Conservation (phyloP, 352 stramenopile species). For the Phytophthora sojae region DNA sequence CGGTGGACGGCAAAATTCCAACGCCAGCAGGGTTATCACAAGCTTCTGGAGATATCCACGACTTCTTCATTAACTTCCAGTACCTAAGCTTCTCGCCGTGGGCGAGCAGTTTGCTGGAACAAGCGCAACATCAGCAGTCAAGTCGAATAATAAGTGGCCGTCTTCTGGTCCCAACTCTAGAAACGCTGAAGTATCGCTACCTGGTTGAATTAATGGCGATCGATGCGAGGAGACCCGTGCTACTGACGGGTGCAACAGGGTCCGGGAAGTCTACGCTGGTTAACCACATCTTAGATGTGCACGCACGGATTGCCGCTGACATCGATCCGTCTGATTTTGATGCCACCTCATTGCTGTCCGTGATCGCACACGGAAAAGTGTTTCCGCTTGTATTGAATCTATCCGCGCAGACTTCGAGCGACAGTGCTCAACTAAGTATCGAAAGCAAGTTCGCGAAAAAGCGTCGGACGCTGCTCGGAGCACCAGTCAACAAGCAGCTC, state of each 20-base stretch:
- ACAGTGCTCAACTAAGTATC: slow-evolving; percentile 84
- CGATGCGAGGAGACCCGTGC: slow-evolving; percentile 74
- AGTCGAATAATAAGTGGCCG: slow-evolving; percentile 22
- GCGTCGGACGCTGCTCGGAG: slow-evolving; percentile 91
- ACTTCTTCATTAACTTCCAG: slow-evolving; percentile 76
- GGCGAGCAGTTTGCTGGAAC: slow-evolving; percentile 26
- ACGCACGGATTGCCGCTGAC: slow-evolving; percentile 35
- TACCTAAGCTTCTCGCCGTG: slow-evolving; percentile 73
- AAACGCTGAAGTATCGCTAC: slow-evolving; percentile 74
- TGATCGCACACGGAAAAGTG: slow-evolving; percentile 36
- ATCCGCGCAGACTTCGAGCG: slow-evolving; percentile 87
- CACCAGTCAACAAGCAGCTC: slow-evolving; percentile 72
- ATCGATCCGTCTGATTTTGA: slow-evolving; percentile 21
- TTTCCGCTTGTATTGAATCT: slow-evolving; percentile 80
- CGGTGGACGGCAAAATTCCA: slow-evolving; percentile 60
- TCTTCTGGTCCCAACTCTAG: slow-evolving; percentile 69
- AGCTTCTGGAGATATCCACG: slow-evolving; percentile 63
- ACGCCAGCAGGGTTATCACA: slow-evolving; percentile 51
- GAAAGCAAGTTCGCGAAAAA: slow-evolving; percentile 94
- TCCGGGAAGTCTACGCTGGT: slow-evolving; percentile 90
- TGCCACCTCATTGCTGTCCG: slow-evolving; percentile 22
- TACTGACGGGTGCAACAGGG: slow-evolving; percentile 90
- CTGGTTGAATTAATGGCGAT: slow-evolving; percentile 62
- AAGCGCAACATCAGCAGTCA: slow-evolving; percentile 24
- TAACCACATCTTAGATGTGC: slow-evolving; percentile 65